These are phyloP conservation scores for Scheffersomyces coipomensis DNA, from an alignment of 805 yeast species.

Conservation along the genomic window DNA sequence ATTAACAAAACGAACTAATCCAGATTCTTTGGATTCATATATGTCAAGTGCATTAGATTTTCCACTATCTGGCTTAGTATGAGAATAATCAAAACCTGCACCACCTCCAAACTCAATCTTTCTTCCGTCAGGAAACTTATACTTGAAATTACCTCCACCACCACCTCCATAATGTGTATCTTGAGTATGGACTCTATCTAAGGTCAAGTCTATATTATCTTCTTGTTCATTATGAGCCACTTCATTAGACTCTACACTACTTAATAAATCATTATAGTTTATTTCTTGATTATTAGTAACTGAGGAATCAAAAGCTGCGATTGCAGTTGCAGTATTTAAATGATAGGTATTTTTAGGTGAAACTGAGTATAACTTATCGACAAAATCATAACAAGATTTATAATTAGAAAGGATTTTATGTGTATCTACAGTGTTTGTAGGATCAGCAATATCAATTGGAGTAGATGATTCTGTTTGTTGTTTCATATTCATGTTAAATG, in stretches of 20 bases:
- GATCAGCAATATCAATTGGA: constrained; percentile 1
- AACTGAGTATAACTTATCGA: constrained; percentile 38
- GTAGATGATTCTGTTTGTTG: constrained; percentile 1
- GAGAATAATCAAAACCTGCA: constrained; percentile 23
- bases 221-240: neutral
- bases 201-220: constrained; percentile 2
- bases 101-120: constrained; percentile 25
- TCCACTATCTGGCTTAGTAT: constrained; percentile 4
- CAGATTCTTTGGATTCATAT: neutral
- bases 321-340: constrained; percentile 24
- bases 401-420: constrained; percentile 8
- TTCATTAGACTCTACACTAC: neutral
- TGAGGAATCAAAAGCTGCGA: constrained; percentile 15
- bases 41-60: neutral
- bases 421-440: neutral
- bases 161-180: constrained; percentile 23
- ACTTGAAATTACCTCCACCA: constrained; percentile 21
- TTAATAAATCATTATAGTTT: neutral
- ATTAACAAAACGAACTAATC: constrained; percentile 5
- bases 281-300: constrained; percentile 2
- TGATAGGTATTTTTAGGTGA: constrained; percentile 41
- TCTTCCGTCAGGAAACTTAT: constrained; percentile 19
- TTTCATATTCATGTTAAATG: constrained; percentile 9
- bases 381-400: constrained; percentile 21
- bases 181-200: neutral